Conservation (phyloP, 2,329 filamentous ascomycete species). For the Helotiales sp. region DNA sequence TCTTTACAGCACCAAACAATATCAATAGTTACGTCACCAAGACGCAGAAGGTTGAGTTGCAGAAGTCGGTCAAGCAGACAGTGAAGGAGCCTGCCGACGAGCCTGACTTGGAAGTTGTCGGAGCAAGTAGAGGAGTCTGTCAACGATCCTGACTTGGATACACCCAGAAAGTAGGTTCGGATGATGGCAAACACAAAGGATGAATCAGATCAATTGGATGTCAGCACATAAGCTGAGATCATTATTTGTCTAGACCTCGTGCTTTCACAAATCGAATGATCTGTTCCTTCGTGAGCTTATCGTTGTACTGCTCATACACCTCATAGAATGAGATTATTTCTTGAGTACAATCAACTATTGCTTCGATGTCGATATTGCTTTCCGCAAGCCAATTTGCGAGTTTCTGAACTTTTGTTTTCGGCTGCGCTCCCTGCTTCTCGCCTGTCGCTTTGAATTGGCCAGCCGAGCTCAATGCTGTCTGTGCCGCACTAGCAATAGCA, state of each 20-base stretch:
- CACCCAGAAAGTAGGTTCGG: too few relatives aligned
- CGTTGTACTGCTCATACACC: conserved; percentile 39
- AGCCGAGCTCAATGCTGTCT: conserved; percentile 33
- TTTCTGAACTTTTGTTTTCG: conserved; percentile 44
- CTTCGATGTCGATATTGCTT: conserved; percentile 67
- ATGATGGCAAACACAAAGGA: too few relatives aligned
- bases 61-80: too few relatives aligned
- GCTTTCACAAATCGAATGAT: conserved; percentile 40
- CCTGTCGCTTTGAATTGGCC: conserved; percentile 25
- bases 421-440: conserved; percentile 23
- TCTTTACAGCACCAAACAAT: too few relatives aligned
- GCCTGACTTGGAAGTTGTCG: too few relatives aligned
- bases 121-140: too few relatives aligned
- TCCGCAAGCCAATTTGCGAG: conserved; percentile 69
- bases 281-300: conserved; percentile 38
- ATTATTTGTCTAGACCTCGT: conserved; percentile 28
- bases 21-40: too few relatives aligned
- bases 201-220: too few relatives aligned
- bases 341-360: conserved; percentile 69
- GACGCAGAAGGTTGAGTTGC: too few relatives aligned
- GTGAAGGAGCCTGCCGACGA: too few relatives aligned
- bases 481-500: conserved; percentile 36
- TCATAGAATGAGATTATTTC: conserved; percentile 74
- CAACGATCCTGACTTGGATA: too few relatives aligned
- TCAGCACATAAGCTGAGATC: background rate